Evolutionary conservation across 2,329 filamentous ascomycete genomes (phyloP).

Genomic region (Paecilomyces formosus): DNA sequence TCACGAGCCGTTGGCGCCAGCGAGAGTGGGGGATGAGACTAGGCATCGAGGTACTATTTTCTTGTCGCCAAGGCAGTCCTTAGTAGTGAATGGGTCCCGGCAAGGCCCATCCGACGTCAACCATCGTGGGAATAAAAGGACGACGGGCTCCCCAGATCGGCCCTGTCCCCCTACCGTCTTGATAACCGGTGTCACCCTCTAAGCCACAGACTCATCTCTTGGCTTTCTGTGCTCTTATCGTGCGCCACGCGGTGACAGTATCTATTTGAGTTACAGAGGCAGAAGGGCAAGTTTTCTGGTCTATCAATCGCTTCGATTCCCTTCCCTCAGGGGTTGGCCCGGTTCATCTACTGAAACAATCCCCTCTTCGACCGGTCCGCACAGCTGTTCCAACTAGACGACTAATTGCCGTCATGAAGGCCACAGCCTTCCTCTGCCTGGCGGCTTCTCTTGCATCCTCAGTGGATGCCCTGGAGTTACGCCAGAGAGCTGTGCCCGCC

Average conservation of each 20-base stretch:
- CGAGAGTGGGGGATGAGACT: not conserved
- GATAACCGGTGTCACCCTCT: slow-evolving; percentile 1
- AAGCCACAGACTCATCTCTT: not conserved
- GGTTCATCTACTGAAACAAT: not conserved
- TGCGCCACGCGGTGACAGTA: not conserved
- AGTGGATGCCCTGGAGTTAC: slow-evolving; percentile 7
- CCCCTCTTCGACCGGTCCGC: not conserved
- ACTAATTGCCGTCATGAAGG: slow-evolving; percentile 11
- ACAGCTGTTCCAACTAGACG: not conserved
- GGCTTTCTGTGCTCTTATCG: not conserved
- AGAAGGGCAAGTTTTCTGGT: not conserved
- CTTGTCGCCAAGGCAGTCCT: no score
- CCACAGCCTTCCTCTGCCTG: slow-evolving; percentile 10
- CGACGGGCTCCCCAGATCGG: not conserved
- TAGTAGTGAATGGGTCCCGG: not conserved
- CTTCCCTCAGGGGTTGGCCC: not conserved
- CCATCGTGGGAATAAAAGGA: not conserved
- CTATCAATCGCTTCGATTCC: not conserved
- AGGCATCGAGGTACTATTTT: no score
- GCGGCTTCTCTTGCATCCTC: slow-evolving; percentile 9
- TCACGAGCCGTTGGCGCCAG: not conserved
- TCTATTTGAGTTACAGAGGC: not conserved
- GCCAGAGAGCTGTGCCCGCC: slow-evolving; percentile 7
- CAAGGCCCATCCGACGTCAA: not conserved
- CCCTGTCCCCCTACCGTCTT: not conserved